These are phyloP conservation scores for Castanospermum australe DNA, from an alignment of 306 rosid species.

Conservation along the genomic window DNA sequence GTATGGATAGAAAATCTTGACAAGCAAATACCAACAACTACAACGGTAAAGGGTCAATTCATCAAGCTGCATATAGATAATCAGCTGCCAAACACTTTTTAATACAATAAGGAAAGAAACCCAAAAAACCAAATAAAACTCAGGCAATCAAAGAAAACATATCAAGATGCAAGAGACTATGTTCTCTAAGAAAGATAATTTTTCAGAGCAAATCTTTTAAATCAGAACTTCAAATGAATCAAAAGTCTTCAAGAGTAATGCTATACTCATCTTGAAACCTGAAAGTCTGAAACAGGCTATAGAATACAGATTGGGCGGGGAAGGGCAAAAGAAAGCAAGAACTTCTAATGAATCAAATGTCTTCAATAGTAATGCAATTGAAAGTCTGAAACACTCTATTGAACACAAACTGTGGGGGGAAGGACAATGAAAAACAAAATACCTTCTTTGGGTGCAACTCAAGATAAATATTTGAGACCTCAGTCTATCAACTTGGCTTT, in stretches of 20 bases:
- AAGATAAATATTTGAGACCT: conserved; percentile 75
- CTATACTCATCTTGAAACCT: not conserved
- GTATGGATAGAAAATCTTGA: not conserved
- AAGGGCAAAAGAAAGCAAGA: not conserved
- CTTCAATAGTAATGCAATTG: not conserved
- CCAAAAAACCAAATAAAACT: no score
- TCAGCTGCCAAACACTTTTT: not conserved
- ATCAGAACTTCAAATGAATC: not conserved
- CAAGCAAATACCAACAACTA: not conserved
- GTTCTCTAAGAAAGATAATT: not conserved
- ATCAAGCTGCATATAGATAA: not conserved
- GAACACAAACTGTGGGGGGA: not conserved
- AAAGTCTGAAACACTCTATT: not conserved
- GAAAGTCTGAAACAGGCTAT: not conserved
- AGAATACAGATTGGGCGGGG: not conserved
- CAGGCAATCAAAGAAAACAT: not conserved
- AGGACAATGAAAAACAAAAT: not conserved
- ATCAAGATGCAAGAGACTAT: not conserved
- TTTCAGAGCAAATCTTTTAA: not conserved
- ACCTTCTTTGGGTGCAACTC: conserved; percentile 95
- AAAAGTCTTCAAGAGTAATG: not conserved
- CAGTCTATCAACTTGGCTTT: conserved; percentile 55
- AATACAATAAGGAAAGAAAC: not conserved
- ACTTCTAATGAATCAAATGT: not conserved
- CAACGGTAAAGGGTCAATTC: not conserved